phyloP scores from a whole-genome alignment of 2,329 filamentous ascomycete species.

The Colletotrichum sp. region DNA sequence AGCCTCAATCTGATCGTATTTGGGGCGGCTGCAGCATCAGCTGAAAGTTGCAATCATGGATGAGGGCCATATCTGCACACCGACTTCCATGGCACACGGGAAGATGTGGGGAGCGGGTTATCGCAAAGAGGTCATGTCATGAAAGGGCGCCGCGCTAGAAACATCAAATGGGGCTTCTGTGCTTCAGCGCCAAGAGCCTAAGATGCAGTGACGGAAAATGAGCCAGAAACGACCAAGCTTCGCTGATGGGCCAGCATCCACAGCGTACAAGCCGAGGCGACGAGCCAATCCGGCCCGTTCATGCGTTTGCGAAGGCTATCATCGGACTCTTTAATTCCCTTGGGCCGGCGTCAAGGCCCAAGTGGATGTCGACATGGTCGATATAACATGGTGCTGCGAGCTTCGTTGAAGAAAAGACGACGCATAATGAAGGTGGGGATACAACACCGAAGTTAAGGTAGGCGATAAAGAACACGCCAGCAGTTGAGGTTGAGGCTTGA shows the following conservation, averaged over 20 bases:
- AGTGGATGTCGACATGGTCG: neutral
- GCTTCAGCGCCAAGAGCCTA: neutral
- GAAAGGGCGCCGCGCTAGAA: neutral
- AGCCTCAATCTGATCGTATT: neutral
- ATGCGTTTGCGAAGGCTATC: neutral
- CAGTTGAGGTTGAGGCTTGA: neutral
- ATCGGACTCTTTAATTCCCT: neutral
- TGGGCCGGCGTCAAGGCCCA: neutral
- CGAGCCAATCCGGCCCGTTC: neutral
- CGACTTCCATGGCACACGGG: neutral
- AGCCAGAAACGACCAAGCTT: neutral
- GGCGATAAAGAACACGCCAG: neutral
- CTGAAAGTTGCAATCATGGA: neutral
- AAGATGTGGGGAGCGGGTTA: neutral
- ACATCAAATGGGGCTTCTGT: neutral
- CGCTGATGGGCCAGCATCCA: neutral
- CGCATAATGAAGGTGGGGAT: rapidly evolving
- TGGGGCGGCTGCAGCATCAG: neutral
- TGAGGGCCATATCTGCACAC: neutral
- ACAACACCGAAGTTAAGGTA: rapidly evolving
- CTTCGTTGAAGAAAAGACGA: neutral
- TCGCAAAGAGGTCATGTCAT: neutral
- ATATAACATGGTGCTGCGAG: neutral
- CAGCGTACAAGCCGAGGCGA: neutral
- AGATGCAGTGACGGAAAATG: neutral